Evolutionary conservation across 805 yeast species (phyloP), one percentile per base, ranked within the genome.

Genomic region (Torulaspora franciscae): DNA sequence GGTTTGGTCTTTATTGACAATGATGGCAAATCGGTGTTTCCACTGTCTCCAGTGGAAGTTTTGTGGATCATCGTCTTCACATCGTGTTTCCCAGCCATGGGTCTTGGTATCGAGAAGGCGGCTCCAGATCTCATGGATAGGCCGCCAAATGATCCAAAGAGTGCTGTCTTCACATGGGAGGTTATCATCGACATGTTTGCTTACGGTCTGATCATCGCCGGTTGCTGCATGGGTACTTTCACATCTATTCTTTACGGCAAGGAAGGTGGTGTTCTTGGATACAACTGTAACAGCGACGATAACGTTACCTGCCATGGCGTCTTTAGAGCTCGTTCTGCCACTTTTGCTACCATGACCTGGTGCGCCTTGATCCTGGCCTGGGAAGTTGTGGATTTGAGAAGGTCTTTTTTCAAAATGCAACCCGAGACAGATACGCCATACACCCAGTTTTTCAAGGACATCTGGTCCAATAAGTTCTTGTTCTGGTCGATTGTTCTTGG

Each of bases 81-180:
- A 88, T 97, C 95, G 64, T 97, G 98, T 7, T 97, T 97, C 32
- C 99, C 99, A 2, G 98, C 98, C 1, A 97, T 91, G 73, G 87
- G 96, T 0, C 72, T 91, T 38, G 99, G 99, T 49, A 95, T 93
- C 30, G 99, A 91, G 67, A 93, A 95, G 3, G 97, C 93, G 17
- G 96, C 90, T 56, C 88, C 85, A 47, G 95, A 85, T 62, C 93
- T 91, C 36, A 90, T 91, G 97, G 81, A 77, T 50, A 85, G 85
- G 64, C 97, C 97, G 15, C 99, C 99, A 40, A 80, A 98, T 66
- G 76, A 81, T 40, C 79, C 96, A 54, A 76, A 76, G 50, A 96
- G 88, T 47, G 83, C 83, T 59, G 91, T 93, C 41, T 72, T 93
- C 55, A 88, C 97, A 3, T 66, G 69, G 43, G 73, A 75, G 19